These are phyloP conservation scores for Stentor roeselii DNA, from an alignment of 73 alveolate genomes.

Conservation along the genomic window DNA sequence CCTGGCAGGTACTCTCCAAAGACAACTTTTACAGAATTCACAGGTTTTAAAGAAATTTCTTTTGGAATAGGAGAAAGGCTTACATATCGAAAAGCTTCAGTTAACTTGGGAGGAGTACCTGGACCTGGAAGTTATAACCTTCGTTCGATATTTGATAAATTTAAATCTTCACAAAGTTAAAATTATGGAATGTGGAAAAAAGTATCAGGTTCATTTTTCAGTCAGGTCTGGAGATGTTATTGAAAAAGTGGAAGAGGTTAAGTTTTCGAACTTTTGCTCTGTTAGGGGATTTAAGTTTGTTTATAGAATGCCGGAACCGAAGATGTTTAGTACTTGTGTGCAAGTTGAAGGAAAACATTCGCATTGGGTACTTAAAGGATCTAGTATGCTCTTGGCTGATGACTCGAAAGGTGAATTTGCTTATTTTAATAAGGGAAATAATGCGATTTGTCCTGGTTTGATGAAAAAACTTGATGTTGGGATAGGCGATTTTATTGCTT, in stretches of 20 bases:
- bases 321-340: not conserved
- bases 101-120: not conserved
- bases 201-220: not conserved
- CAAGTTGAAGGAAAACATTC: not conserved
- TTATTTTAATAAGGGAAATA: not conserved
- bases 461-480: not conserved
- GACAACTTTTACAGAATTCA: not conserved
- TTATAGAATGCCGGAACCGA: not conserved
- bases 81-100: not conserved
- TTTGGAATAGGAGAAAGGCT: not conserved
- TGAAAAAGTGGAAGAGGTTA: not conserved
- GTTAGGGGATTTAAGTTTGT: not conserved
- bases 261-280: not conserved
- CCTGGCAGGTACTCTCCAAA: not conserved
- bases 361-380: not conserved
- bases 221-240: not conserved
- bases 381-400: not conserved
- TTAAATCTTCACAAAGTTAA: no score
- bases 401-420: not conserved
- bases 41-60: not conserved
- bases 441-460: no score
- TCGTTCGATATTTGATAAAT: not conserved
- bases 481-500: not conserved
- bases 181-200: not conserved
- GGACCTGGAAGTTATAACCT: not conserved